Evolutionary conservation across 108 stramenopile genomes (phyloP).

Genomic region (Cyclotella choctawhatcheeana): DNA sequence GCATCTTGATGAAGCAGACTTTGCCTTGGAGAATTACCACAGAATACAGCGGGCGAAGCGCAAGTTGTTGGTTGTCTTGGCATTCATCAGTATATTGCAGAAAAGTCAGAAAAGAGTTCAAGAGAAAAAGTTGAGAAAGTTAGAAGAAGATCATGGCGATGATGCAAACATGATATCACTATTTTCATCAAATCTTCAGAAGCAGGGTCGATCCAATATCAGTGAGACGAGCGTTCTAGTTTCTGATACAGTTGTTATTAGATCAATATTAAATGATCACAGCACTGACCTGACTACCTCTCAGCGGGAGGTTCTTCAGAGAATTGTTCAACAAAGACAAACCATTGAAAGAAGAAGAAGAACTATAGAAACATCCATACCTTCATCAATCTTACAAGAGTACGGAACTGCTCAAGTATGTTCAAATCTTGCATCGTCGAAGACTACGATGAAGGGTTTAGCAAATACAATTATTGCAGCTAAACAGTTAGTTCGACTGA

Average conservation of each 20-base stretch:
- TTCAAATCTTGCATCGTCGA: neutral
- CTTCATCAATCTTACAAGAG: conserved; percentile 8
- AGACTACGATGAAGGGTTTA: neutral
- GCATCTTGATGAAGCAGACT: conserved; percentile 41
- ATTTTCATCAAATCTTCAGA: too few relatives aligned
- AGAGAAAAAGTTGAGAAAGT: conserved; percentile 5
- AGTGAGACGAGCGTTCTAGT: too few relatives aligned
- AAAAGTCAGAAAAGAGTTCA: conserved; percentile 21
- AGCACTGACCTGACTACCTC: too few relatives aligned
- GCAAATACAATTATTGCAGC: conserved; percentile 1
- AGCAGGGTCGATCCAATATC: too few relatives aligned
- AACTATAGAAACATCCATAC: neutral
- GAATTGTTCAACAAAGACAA: neutral
- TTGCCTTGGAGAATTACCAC: conserved; percentile 42
- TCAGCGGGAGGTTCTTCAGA: too few relatives aligned
- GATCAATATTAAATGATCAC: too few relatives aligned
- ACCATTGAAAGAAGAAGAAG: too few relatives aligned
- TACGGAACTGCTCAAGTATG: neutral
- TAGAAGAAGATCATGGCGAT: neutral
- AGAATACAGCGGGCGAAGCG: conserved; percentile 51
- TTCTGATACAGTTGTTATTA: too few relatives aligned
- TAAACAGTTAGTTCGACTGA: neutral
- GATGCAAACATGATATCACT: too few relatives aligned
- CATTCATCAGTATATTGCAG: conserved; percentile 35
- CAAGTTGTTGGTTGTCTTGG: conserved; percentile 32